Conservation (phyloP, 208 protist species). For the Leishmania mexicana region DNA sequence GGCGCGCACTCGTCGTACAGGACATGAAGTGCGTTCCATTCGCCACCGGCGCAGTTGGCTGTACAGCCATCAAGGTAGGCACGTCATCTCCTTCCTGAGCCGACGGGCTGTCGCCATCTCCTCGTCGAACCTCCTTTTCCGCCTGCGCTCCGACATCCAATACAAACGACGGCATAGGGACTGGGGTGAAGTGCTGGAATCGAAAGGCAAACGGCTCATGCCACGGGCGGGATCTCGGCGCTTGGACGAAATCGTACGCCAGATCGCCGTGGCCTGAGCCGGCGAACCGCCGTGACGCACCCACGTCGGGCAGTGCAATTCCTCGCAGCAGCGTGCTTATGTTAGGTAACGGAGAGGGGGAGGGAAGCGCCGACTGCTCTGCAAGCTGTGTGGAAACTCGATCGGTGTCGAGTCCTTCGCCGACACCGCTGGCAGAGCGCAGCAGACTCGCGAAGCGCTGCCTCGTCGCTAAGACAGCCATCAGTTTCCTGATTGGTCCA, state of each 20-base stretch:
- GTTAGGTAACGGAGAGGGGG: background rate
- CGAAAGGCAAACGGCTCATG: slow-evolving; percentile 31
- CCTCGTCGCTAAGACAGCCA: slow-evolving; percentile 35
- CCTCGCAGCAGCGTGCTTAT: slow-evolving; percentile 17
- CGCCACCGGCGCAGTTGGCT: background rate
- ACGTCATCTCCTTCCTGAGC: background rate
- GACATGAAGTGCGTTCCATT: background rate
- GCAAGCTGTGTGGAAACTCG: background rate
- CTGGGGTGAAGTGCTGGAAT: slow-evolving; percentile 18
- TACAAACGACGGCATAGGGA: slow-evolving; percentile 15
- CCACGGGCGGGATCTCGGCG: slow-evolving; percentile 5
- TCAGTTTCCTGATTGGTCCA: slow-evolving; percentile 30
- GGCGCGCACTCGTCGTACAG: background rate
- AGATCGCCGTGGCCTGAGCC: background rate
- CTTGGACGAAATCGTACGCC: slow-evolving; percentile 7
- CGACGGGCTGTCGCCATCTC: background rate
- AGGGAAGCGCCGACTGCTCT: background rate
- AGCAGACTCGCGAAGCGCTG: slow-evolving; percentile 26
- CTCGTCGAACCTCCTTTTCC: slow-evolving; percentile 14
- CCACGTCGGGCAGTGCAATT: slow-evolving; percentile 15
- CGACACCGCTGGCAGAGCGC: background rate
- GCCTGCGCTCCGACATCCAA: slow-evolving; percentile 20
- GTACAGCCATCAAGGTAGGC: slow-evolving; percentile 5
- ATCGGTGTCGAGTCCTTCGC: background rate
- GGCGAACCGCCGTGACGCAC: background rate